Conservation (phyloP, 78 protist species). For the Tieghemostelium lacteum region DNA sequence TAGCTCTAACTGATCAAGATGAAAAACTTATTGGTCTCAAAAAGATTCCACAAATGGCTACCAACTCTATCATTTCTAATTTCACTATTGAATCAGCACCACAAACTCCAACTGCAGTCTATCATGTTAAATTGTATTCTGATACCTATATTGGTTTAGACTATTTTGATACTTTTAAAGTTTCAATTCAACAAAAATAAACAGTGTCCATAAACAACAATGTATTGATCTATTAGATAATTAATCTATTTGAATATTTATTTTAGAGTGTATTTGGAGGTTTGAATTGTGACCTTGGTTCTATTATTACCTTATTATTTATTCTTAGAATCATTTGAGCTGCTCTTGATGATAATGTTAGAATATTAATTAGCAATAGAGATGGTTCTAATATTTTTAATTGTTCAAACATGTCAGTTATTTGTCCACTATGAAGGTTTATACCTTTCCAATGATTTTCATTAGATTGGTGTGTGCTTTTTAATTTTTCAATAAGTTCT, state of each 20-base stretch:
- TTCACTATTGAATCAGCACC: constrained; percentile 3
- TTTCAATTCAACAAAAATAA: constrained; percentile 3
- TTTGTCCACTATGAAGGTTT: constrained; percentile 47
- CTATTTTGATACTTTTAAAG: constrained; percentile 40
- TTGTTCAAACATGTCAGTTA: constrained; percentile 40
- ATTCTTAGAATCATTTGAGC: constrained; percentile 73
- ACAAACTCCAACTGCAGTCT: constrained; percentile 18
- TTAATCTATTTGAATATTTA: no score
- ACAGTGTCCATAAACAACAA: neutral
- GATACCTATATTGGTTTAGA: constrained; percentile 72
- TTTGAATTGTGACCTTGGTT: constrained; percentile 40
- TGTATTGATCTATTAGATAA: no score
- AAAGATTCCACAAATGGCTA: constrained; percentile 41
- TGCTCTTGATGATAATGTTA: constrained; percentile 35
- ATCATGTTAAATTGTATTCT: constrained; percentile 54
- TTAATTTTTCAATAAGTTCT: constrained; percentile 10
- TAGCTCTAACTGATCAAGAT: constrained; percentile 28
- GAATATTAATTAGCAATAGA: constrained; percentile 28
- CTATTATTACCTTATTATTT: constrained; percentile 43
- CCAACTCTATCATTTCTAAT: constrained; percentile 4
- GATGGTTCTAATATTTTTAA: constrained; percentile 55
- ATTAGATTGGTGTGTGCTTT: neutral
- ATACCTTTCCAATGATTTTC: constrained; percentile 35
- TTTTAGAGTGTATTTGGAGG: no score
- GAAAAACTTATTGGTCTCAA: constrained; percentile 56